Percentiles rank a stretch among this genome's conserved stretches.
phyloP scores from a whole-genome alignment of 495 filamentous ascomycete genomes.

The Pseudomonodictys pantanalensis region DNA sequence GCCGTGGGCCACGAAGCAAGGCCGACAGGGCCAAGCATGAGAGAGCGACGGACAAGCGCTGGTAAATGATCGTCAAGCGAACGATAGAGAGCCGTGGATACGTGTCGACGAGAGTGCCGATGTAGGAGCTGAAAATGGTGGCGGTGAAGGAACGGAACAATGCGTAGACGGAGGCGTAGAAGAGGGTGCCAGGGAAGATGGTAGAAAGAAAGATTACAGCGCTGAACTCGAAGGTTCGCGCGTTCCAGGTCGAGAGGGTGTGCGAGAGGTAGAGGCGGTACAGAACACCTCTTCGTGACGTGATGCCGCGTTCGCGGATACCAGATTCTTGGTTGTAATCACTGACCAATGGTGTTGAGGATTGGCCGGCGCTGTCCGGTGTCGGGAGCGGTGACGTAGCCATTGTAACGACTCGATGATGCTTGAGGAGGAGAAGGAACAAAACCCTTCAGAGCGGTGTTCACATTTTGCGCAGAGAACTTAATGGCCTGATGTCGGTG shows the following conservation, averaged over 20 bases:
- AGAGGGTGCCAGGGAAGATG: slow-evolving; percentile 31
- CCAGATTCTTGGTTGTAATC: too few species aligned
- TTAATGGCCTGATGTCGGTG: too few species aligned
- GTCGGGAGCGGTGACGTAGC: too few species aligned
- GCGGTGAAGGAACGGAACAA: slow-evolving; percentile 26
- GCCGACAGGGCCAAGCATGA: slow-evolving; percentile 24
- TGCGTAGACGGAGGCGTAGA: slow-evolving; percentile 29
- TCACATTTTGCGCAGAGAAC: too few species aligned
- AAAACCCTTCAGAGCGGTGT: too few species aligned
- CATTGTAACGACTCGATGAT: too few species aligned
- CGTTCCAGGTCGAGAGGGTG: slow-evolving; percentile 34
- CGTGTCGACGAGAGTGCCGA: slow-evolving; percentile 26
- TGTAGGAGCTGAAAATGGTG: slow-evolving; percentile 16
- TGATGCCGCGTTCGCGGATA: too few species aligned
- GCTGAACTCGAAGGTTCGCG: slow-evolving; percentile 33
- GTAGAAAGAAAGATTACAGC: slow-evolving; percentile 32
- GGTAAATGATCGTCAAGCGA: slow-evolving; percentile 25
- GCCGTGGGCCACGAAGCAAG: neutral
- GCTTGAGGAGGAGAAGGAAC: too few species aligned
- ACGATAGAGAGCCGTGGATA: slow-evolving; percentile 17
- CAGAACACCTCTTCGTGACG: too few species aligned
- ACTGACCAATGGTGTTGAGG: too few species aligned
- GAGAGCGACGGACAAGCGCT: slow-evolving; percentile 21
- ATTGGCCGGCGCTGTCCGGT: too few species aligned
- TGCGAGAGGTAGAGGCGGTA: slow-evolving; percentile 35